Percentiles rank a stretch among this genome's conserved stretches.
Conservation (phyloP, 2,329 filamentous ascomycete species). For the Sphaceloma murrayae region DNA sequence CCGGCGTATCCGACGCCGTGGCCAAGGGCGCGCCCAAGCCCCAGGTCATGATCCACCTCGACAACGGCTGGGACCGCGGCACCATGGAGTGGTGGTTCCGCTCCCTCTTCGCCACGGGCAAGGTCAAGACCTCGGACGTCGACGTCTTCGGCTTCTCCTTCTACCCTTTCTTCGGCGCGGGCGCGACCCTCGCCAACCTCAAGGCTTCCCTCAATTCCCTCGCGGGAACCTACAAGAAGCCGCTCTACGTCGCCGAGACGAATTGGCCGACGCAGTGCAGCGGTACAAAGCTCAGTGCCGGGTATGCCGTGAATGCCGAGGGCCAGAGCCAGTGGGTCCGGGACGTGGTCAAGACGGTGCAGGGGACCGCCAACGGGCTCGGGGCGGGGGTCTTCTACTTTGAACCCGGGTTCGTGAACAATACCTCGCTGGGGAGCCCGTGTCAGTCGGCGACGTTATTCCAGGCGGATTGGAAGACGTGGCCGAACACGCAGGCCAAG, state of each 20-base stretch:
- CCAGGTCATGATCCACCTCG: slow-evolving; percentile 27
- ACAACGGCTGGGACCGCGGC: slow-evolving; percentile 28
- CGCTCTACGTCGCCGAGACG: slow-evolving; percentile 28
- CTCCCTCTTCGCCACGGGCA: slow-evolving; percentile 23
- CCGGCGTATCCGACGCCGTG: slow-evolving; percentile 26
- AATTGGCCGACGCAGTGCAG: slow-evolving; percentile 26
- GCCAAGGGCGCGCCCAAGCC: slow-evolving; percentile 26
- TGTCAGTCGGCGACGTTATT: slow-evolving; percentile 27
- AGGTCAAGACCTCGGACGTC: slow-evolving; percentile 22
- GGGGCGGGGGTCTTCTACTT: slow-evolving; percentile 28
- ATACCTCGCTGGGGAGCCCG: slow-evolving; percentile 25
- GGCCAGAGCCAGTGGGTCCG: slow-evolving; percentile 27
- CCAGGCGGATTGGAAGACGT: slow-evolving; percentile 23
- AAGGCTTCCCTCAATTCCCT: slow-evolving; percentile 22
- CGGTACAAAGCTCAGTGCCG: slow-evolving; percentile 25
- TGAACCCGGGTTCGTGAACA: slow-evolving; percentile 29
- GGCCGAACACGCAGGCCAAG: slow-evolving; percentile 24
- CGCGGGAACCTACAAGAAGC: slow-evolving; percentile 26
- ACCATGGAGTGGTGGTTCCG: slow-evolving; percentile 27
- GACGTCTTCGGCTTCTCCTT: slow-evolving; percentile 25
- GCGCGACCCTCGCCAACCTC: slow-evolving; percentile 25
- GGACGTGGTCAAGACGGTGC: slow-evolving; percentile 24
- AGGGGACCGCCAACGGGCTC: slow-evolving; percentile 24
- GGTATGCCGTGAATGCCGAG: slow-evolving; percentile 25
- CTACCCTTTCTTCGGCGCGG: slow-evolving; percentile 28